Evolutionary conservation across 2,329 filamentous ascomycete genomes (phyloP), one percentile per base, ranked within the genome.

Genomic region (Aspergillus ustus): DNA sequence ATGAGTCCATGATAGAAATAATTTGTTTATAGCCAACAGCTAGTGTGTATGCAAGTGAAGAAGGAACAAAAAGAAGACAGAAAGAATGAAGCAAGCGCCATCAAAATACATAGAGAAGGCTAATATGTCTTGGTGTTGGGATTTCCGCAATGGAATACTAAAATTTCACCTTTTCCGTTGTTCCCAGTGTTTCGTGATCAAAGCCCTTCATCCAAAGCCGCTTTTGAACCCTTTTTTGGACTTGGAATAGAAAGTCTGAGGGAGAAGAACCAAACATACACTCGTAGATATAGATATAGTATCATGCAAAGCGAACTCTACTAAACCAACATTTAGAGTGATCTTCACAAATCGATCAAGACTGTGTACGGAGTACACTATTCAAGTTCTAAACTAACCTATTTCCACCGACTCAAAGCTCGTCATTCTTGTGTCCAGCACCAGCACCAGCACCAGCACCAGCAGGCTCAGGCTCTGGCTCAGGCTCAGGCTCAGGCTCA

Each of bases 1-100:
- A 64, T 57, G 63, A 63, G 57, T 57, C 57, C 43, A 59, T 52
- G 60, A 63, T 45, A 34, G 53, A 48, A 49, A 61, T 63, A 60
- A 58, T 53, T 65, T 63, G 57, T 59, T 57, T 58, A 65, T 59
- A 52, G 53, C 57, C 40, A 50, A 49, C 56, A 49, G 20, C 48
- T 61, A 43, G 37, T 37, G 52, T 48, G 46, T 43, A 31, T 50
- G 28, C 49, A 56, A 40, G 54, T 44, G 28, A 56, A 37, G 29
- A 62, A 56, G 25, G 11, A 13, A 40, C 34, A 15, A 15, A 15
- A 40, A 40, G 40, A 50, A 54, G 45, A 17, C 17, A 60, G 31
- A 40, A 19, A 57, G 29, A 43, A 11, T 25, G 19, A 40, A 40
- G 37, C 22, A 20, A 52, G 4, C 17, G 20, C 52, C 4, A 45